Percentiles rank a stretch among this genome's conserved stretches.
phyloP scores from a whole-genome alignment of 169 alveolate genomes.

The Cryptosporidium ubiquitum region DNA sequence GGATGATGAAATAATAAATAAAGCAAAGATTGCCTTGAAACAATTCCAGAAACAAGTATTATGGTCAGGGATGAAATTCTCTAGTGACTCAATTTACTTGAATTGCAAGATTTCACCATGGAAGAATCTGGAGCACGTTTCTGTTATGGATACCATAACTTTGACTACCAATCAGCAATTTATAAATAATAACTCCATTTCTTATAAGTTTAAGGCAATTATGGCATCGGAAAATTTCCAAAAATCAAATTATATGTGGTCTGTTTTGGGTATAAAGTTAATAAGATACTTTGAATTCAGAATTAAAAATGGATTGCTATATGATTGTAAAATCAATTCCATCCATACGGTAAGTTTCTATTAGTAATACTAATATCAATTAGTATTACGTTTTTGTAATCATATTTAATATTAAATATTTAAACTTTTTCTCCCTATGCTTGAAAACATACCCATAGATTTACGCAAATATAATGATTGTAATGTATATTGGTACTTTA shows the following conservation, averaged over 20 bases:
- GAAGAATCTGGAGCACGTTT: conserved; percentile 19
- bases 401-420: too few relatives aligned
- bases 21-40: neutral
- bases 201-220: neutral
- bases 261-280: conserved; percentile 46
- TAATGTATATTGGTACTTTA: conserved; percentile 15
- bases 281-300: conserved; percentile 49
- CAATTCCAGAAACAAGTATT: neutral
- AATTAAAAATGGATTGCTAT: conserved; percentile 31
- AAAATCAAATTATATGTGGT: conserved; percentile 65
- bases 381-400: too few relatives aligned
- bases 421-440: too few relatives aligned
- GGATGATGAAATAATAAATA: neutral
- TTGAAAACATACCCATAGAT: neutral
- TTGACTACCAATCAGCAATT: neutral
- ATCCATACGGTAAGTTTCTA: conserved; percentile 43
- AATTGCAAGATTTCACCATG: conserved; percentile 37
- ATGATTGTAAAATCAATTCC: conserved; percentile 27
- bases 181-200: neutral
- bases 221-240: neutral
- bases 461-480: conserved; percentile 36
- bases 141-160: conserved; percentile 58
- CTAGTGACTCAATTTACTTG: neutral
- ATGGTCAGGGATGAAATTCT: conserved; percentile 64
- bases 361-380: neutral